Percentiles rank a stretch among this genome's conserved stretches.
These are phyloP conservation scores for Eragrostis tef DNA, from an alignment of 202 grass and related monocot genomes.

Conservation along the genomic window DNA sequence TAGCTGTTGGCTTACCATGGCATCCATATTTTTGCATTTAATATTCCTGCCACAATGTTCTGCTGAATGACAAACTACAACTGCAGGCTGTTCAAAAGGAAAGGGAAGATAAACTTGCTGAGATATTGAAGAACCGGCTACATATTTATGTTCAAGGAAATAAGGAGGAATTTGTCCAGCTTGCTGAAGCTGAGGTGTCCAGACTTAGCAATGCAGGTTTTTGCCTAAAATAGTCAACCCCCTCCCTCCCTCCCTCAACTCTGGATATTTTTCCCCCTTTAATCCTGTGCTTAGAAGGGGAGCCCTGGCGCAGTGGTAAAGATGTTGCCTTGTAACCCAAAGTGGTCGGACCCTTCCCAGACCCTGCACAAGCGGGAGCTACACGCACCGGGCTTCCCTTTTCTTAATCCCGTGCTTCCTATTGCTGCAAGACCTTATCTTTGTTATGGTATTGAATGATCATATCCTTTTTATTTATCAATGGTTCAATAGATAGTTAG, in stretches of 20 bases:
- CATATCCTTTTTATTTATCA: not conserved
- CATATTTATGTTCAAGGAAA: slow-evolving; percentile 85
- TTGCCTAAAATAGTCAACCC: not conserved
- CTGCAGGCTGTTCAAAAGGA: slow-evolving; percentile 87
- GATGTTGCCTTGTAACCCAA: too few relatives aligned
- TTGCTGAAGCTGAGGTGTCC: slow-evolving; percentile 80
- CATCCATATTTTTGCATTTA: slow-evolving; percentile 38
- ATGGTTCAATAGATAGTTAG: slow-evolving; percentile 32
- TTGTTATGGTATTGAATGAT: slow-evolving; percentile 18
- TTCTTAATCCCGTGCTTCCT: not conserved
- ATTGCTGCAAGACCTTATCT: slow-evolving; percentile 31
- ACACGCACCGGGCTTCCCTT: too few relatives aligned
- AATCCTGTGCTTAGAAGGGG: too few relatives aligned
- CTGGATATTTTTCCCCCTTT: slow-evolving; percentile 2
- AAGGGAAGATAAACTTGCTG: slow-evolving; percentile 89
- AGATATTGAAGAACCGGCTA: slow-evolving; percentile 70
- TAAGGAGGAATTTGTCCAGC: slow-evolving; percentile 64
- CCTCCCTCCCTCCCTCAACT: slow-evolving; percentile 25
- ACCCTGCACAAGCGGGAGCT: too few relatives aligned
- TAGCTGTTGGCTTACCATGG: slow-evolving; percentile 19
- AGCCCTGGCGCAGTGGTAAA: too few relatives aligned
- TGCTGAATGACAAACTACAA: slow-evolving; percentile 32
- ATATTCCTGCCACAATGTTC: slow-evolving; percentile 35
- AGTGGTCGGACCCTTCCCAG: too few relatives aligned
- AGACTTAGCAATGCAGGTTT: slow-evolving; percentile 90